Evolutionary conservation across 352 stramenopile species (phyloP).

Genomic region (Pythium pyrilobum): DNA sequence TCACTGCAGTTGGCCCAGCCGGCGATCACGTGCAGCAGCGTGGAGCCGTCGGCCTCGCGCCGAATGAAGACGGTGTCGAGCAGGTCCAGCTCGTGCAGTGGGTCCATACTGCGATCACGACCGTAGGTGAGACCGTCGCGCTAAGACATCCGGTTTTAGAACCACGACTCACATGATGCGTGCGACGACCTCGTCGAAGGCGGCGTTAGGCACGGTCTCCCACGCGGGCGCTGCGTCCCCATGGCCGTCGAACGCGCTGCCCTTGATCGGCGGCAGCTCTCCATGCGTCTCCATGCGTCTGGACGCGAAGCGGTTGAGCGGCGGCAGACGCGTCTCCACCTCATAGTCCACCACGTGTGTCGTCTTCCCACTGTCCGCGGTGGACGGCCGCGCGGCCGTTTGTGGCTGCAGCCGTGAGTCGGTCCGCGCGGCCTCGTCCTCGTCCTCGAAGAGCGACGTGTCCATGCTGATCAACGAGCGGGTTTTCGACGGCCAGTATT

Average conservation of each 20-base stretch:
- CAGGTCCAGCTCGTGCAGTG: conserved; percentile 25
- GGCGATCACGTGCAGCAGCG: conserved; percentile 49
- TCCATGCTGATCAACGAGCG: no score
- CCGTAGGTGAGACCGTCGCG: neutral
- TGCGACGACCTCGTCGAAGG: conserved; percentile 43
- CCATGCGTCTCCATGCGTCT: no score
- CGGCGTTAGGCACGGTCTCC: conserved; percentile 28
- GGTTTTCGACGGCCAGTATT: no score
- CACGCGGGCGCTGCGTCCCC: conserved; percentile 6
- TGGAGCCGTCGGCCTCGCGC: conserved; percentile 40
- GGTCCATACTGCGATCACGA: conserved; percentile 28
- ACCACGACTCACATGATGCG: conserved; percentile 39
- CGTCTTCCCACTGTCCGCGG: neutral
- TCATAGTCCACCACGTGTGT: no score
- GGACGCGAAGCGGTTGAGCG: neutral
- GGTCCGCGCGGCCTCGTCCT: neutral
- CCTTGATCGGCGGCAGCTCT: neutral
- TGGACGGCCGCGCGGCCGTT: neutral
- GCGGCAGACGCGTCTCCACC: no score
- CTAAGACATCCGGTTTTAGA: neutral
- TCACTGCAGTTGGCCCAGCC: conserved; percentile 51
- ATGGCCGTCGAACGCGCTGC: neutral
- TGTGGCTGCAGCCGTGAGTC: no score
- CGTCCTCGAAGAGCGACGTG: neutral
- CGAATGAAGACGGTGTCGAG: conserved; percentile 23